Evolutionary conservation across 164 flowering plant species (phyloP).

Genomic region (Brasenia schreberi): DNA sequence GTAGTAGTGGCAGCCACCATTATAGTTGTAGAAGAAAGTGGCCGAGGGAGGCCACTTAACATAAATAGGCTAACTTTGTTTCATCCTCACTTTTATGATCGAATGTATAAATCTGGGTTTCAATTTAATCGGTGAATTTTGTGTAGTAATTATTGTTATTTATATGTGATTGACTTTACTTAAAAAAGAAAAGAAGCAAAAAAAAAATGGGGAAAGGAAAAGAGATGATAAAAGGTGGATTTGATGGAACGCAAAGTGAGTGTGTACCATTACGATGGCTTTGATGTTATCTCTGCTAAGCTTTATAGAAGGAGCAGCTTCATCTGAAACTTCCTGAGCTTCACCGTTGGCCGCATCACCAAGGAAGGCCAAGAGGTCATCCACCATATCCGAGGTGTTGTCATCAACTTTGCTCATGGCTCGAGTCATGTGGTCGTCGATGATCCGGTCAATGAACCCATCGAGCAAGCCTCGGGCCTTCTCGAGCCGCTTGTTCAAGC

Average conservation of each 20-base stretch:
- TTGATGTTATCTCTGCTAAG: slow-evolving; percentile 66
- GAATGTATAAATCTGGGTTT: too few relatives aligned
- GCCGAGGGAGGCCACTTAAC: too few relatives aligned
- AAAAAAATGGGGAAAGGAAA: too few relatives aligned
- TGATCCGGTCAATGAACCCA: slow-evolving; percentile 48
- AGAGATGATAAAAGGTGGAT: too few relatives aligned
- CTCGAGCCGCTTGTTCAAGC: slow-evolving; percentile 24
- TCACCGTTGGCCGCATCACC: slow-evolving; percentile 18
- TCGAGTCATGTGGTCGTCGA: slow-evolving; percentile 40
- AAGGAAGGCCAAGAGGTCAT: slow-evolving; percentile 49
- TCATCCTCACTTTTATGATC: too few relatives aligned
- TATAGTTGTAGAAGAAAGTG: too few relatives aligned
- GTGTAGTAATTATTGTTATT: too few relatives aligned
- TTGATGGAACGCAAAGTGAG: not conserved
- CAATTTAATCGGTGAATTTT: too few relatives aligned
- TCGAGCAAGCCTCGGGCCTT: slow-evolving; percentile 46
- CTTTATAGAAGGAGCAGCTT: slow-evolving; percentile 13
- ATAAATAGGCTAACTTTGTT: too few relatives aligned
- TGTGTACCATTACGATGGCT: slow-evolving; percentile 72
- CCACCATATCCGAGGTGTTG: slow-evolving; percentile 53
- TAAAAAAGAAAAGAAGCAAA: too few relatives aligned
- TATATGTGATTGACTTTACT: too few relatives aligned
- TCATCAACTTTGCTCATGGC: slow-evolving; percentile 4
- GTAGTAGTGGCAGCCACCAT: too few relatives aligned
- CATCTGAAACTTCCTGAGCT: not conserved